Conservation (phyloP, 495 filamentous ascomycete genomes). For the Rhizodiscina lignyota region DNA sequence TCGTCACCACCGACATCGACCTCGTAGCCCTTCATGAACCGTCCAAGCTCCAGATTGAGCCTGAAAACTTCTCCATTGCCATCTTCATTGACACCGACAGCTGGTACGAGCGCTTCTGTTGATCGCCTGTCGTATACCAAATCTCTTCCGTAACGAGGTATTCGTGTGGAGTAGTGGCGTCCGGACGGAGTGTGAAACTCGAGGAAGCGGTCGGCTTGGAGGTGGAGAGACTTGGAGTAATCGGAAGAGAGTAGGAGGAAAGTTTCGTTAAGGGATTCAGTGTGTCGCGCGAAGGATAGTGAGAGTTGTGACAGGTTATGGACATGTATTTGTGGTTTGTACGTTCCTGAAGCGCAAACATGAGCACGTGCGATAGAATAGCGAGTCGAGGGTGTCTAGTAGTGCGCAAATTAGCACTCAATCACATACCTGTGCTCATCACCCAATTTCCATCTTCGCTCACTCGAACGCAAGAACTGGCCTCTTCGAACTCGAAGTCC, state of each 20-base stretch:
- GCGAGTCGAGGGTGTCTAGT: too few relatives aligned
- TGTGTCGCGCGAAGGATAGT: conserved; percentile 84
- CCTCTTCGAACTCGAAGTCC: conserved; percentile 97
- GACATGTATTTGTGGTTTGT: conserved; percentile 95
- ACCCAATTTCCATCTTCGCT: conserved; percentile 98
- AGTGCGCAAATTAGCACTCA: too few relatives aligned
- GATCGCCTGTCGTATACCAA: conserved; percentile 70
- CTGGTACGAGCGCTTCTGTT: conserved; percentile 72
- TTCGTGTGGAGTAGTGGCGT: conserved; percentile 69
- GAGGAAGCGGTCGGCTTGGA: conserved; percentile 79
- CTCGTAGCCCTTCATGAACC: conserved; percentile 70
- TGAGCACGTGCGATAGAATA: too few relatives aligned
- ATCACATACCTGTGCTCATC: conserved; percentile 75
- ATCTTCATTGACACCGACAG: conserved; percentile 73
- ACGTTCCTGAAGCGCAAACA: conserved; percentile 56
- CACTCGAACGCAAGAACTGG: conserved; percentile 77
- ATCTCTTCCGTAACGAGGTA: conserved; percentile 86
- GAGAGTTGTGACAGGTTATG: conserved; percentile 89
- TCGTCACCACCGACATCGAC: conserved; percentile 80
- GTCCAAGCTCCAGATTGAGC: conserved; percentile 75
- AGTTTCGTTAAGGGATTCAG: conserved; percentile 80
- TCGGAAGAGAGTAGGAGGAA: conserved; percentile 86
- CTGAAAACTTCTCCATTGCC: conserved; percentile 83
- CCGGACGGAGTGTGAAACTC: conserved; percentile 89
- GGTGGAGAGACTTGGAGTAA: conserved; percentile 86